These are phyloP conservation scores for Hordeum vulgare DNA, from an alignment of 176 grass and related monocot species.

Conservation along the genomic window DNA sequence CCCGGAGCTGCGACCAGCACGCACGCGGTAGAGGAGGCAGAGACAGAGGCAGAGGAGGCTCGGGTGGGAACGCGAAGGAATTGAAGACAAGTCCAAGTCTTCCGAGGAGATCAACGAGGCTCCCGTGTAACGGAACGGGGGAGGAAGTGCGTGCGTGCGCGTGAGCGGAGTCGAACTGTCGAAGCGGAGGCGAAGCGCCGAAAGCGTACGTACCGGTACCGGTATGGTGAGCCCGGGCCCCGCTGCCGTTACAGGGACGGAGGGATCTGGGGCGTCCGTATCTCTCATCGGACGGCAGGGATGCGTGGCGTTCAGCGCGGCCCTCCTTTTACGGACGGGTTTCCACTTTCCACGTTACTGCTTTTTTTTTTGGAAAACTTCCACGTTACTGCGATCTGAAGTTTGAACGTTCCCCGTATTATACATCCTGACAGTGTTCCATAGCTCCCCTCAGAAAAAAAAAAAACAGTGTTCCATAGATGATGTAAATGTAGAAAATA, in stretches of 20 bases:
- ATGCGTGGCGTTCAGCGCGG: neutral
- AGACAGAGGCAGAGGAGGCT: neutral
- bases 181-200: neutral
- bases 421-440: too few relatives aligned
- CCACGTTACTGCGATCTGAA: too few relatives aligned
- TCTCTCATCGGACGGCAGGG: neutral
- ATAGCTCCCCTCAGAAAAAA: too few relatives aligned
- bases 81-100: constrained; percentile 18
- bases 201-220: neutral
- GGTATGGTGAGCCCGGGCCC: too few relatives aligned
- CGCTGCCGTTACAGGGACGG: neutral
- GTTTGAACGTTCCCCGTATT: too few relatives aligned
- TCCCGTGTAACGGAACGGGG: neutral
- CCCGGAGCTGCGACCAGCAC: neutral
- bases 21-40: neutral
- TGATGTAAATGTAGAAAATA: too few relatives aligned
- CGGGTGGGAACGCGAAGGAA: neutral
- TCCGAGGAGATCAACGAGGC: neutral
- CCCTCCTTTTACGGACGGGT: neutral
- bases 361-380: too few relatives aligned
- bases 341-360: too few relatives aligned
- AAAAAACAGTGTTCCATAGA: too few relatives aligned
- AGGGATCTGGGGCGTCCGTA: neutral
- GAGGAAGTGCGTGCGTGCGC: neutral
- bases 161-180: neutral